Percentiles rank a stretch among this genome's conserved stretches.
Evolutionary conservation across 2,329 filamentous ascomycete species (phyloP).

Genomic region (Trichoderma arundinaceum): DNA sequence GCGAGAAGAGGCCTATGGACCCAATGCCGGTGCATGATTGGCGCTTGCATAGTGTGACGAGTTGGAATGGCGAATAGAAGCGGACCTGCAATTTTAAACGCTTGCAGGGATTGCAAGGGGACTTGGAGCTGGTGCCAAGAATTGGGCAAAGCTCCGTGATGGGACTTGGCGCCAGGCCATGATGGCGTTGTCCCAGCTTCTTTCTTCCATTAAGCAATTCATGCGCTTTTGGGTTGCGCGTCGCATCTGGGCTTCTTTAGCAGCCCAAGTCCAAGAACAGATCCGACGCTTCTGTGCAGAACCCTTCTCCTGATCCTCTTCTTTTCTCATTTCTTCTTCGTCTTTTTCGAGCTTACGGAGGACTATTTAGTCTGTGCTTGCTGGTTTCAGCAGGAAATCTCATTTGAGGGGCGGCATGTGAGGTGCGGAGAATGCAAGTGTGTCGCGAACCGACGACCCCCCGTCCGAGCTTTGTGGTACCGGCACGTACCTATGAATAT

Average conservation of each 20-base stretch:
- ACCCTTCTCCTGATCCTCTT: background rate
- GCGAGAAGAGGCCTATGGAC: constrained; percentile 24
- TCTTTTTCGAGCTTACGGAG: background rate
- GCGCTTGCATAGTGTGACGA: constrained; percentile 17
- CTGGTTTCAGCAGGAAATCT: constrained; percentile 18
- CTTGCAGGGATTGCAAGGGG: constrained; percentile 27
- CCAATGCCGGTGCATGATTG: constrained; percentile 15
- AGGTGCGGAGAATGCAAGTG: constrained; percentile 25
- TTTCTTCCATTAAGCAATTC: background rate
- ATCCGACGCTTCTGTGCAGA: background rate
- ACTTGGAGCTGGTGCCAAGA: constrained; percentile 25
- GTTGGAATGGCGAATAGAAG: constrained; percentile 14
- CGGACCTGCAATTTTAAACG: constrained; percentile 29
- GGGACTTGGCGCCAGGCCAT: background rate
- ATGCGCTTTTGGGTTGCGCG: background rate
- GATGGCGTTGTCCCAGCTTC: background rate
- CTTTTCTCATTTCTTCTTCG: background rate
- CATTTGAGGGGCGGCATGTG: constrained; percentile 21
- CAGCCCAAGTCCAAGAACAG: constrained; percentile 2
- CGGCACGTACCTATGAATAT: background rate
- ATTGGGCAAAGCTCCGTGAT: constrained; percentile 27
- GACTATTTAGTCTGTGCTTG: background rate
- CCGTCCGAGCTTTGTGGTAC: background rate
- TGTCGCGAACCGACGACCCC: constrained; percentile 10
- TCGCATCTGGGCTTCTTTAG: background rate